phyloP scores from a whole-genome alignment of 345 rosid species.

The Eucalyptus cladocalyx region DNA sequence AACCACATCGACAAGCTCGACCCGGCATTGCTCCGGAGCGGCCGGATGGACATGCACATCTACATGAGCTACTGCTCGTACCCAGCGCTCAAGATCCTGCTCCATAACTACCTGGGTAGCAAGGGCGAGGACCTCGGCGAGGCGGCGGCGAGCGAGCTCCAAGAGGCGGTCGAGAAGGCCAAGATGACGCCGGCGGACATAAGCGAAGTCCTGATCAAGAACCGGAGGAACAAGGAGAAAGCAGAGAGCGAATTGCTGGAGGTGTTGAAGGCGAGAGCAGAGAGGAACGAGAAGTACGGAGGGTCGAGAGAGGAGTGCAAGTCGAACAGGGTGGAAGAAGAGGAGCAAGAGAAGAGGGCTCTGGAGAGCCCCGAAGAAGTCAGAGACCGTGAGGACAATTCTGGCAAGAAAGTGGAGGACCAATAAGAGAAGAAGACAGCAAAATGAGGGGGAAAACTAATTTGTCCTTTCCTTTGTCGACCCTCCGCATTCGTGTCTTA shows the following conservation, averaged over 20 bases:
- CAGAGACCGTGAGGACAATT: not conserved
- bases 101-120: conserved; percentile 6
- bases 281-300: not conserved
- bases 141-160: conserved; percentile 17
- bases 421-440: not conserved
- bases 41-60: not conserved
- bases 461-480: not conserved
- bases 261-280: not conserved
- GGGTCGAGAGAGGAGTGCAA: not conserved
- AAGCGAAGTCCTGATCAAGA: conserved; percentile 37
- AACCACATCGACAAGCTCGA: not conserved
- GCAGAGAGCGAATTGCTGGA: not conserved
- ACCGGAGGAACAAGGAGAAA: conserved; percentile 23
- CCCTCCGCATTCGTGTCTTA: not conserved
- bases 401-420: not conserved
- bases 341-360: not conserved
- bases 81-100: conserved; percentile 21
- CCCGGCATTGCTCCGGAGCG: conserved; percentile 41
- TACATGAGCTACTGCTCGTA: not conserved
- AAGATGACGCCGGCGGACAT: not conserved
- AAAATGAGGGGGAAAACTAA: not conserved
- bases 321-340: not conserved
- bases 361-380: not conserved
- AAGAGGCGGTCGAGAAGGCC: conserved; percentile 1
- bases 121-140: not conserved